Conservation (phyloP, 208 protist genomes). For the Trypanosoma boissoni region DNA sequence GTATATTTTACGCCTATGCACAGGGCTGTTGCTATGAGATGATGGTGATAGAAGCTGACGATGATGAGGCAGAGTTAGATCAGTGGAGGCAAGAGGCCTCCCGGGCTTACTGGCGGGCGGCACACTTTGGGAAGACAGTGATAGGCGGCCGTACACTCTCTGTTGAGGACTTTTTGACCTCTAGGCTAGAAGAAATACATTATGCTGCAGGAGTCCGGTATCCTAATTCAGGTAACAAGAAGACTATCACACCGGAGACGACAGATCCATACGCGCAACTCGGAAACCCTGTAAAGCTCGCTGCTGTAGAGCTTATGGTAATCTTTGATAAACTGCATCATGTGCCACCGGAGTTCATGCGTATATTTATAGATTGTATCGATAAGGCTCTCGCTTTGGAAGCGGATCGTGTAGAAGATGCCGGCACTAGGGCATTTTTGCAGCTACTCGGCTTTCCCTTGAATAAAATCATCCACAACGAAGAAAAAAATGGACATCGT, state of each 20-base stretch:
- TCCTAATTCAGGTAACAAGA: slow-evolving; percentile 39
- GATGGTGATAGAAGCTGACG: slow-evolving; percentile 19
- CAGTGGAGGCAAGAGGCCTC: slow-evolving; percentile 21
- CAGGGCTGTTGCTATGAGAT: slow-evolving; percentile 66
- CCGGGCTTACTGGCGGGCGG: slow-evolving; percentile 50
- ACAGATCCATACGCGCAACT: slow-evolving; percentile 25
- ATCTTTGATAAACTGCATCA: slow-evolving; percentile 44
- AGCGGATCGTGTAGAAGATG: background rate
- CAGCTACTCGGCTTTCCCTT: background rate
- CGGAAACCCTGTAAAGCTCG: slow-evolving; percentile 36
- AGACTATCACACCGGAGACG: slow-evolving; percentile 16
- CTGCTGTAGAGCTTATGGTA: slow-evolving; percentile 43
- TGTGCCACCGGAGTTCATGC: slow-evolving; percentile 19
- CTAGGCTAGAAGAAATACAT: slow-evolving; percentile 51
- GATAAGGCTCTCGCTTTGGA: slow-evolving; percentile 5
- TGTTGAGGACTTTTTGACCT: slow-evolving; percentile 46
- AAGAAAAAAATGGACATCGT: background rate
- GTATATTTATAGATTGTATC: slow-evolving; percentile 26
- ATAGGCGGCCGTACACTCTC: slow-evolving; percentile 43
- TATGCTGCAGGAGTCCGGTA: slow-evolving; percentile 20
- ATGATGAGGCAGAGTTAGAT: background rate
- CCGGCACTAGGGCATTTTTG: background rate
- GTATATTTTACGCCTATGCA: slow-evolving; percentile 53
- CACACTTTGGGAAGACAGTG: slow-evolving; percentile 44
- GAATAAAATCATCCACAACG: background rate